Evolutionary conservation across 768 basidiomycete species (phyloP).

Genomic region (Lentinula guzmanii): DNA sequence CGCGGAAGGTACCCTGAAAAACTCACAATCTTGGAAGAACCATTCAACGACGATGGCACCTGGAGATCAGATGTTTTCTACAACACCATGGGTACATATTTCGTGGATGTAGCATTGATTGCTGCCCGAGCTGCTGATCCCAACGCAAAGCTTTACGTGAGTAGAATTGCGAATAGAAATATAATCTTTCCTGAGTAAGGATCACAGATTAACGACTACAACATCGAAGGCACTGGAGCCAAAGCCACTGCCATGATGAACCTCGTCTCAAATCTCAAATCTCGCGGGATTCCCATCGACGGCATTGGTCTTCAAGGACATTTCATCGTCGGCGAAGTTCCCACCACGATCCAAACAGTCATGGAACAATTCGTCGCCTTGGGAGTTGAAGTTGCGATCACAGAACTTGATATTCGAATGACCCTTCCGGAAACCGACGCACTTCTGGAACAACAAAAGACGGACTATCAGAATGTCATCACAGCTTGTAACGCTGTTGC

Average conservation of each 20-base stretch:
- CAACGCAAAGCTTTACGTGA: constrained; percentile 48
- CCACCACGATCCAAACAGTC: constrained; percentile 29
- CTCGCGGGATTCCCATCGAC: constrained; percentile 45
- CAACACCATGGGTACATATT: constrained; percentile 41
- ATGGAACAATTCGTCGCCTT: constrained; percentile 49
- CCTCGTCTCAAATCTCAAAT: constrained; percentile 42
- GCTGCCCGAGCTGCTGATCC: constrained; percentile 52
- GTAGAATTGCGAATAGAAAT: constrained; percentile 1
- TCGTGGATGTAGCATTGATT: constrained; percentile 42
- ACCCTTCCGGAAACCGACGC: constrained; percentile 44
- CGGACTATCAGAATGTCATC: constrained; percentile 53
- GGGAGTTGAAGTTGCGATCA: constrained; percentile 63
- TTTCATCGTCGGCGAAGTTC: constrained; percentile 53
- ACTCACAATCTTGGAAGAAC: constrained; percentile 24
- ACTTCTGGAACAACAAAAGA: constrained; percentile 46
- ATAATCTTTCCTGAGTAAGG: background rate
- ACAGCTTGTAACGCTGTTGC: constrained; percentile 42
- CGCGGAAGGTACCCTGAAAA: background rate
- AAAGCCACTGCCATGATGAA: constrained; percentile 54
- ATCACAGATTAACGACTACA: constrained; percentile 14
- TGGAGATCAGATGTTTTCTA: constrained; percentile 49
- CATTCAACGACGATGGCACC: constrained; percentile 58
- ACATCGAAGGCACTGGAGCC: constrained; percentile 36
- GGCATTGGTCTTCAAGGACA: constrained; percentile 59
- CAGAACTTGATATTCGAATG: constrained; percentile 64